Evolutionary conservation across 345 rosid species (phyloP).

Genomic region (Zanthoxylum bungeanum): DNA sequence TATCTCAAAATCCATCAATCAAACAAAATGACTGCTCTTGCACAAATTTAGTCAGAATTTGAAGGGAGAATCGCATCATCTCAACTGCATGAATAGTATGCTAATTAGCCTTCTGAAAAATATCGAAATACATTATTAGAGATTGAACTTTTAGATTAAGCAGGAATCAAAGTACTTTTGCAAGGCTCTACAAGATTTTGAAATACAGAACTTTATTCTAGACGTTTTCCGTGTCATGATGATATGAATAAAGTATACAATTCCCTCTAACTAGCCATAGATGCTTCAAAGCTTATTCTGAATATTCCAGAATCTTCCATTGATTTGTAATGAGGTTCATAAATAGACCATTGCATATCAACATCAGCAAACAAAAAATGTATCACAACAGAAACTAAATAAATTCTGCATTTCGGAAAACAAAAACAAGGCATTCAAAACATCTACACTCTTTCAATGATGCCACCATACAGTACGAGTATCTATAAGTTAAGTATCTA

Average conservation of each 20-base stretch:
- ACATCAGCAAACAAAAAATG: neutral
- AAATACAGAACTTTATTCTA: neutral
- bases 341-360: neutral
- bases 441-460: no score
- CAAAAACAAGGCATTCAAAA: neutral
- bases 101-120: neutral
- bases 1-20: slow-evolving; percentile 30
- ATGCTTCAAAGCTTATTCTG: neutral
- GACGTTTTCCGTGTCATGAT: neutral
- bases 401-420: neutral
- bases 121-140: neutral
- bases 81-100: neutral
- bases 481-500: no score
- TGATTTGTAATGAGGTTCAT: neutral
- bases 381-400: no score
- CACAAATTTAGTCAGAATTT: slow-evolving; percentile 4
- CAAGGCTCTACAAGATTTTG: neutral
- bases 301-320: neutral
- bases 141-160: neutral
- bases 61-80: neutral
- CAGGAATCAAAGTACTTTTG: neutral
- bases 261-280: neutral
- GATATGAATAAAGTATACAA: neutral
- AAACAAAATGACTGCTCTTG: slow-evolving; percentile 27
- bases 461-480: no score